Evolutionary conservation across 495 filamentous ascomycete genomes (phyloP).

Genomic region (Daldinia childiae): DNA sequence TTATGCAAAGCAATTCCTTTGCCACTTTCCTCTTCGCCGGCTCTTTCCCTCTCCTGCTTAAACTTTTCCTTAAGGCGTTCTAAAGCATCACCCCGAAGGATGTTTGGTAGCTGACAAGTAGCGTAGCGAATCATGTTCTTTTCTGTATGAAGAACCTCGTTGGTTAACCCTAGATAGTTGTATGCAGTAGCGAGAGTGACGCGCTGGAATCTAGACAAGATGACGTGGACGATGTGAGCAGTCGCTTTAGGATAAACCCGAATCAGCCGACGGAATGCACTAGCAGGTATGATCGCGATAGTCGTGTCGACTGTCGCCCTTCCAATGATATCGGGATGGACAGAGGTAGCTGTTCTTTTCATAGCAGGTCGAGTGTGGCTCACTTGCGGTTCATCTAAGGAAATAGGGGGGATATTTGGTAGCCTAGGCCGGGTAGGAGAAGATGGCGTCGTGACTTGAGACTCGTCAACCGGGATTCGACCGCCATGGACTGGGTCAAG

Average conservation of each 20-base stretch:
- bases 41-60: constrained; percentile 80
- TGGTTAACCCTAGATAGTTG: constrained; percentile 89
- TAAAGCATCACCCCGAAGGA: constrained; percentile 84
- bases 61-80: constrained; percentile 95
- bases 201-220: constrained; percentile 89
- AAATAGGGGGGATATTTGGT: constrained; percentile 74
- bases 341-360: constrained; percentile 70
- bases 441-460: constrained; percentile 29
- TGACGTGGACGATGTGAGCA: constrained; percentile 96
- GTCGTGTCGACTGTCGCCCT: constrained; percentile 97
- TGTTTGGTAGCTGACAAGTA: constrained; percentile 88
- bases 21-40: constrained; percentile 81
- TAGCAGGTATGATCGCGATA: constrained; percentile 96
- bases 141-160: constrained; percentile 90
- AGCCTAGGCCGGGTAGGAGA: constrained; percentile 37
- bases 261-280: constrained; percentile 93
- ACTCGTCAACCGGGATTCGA: constrained; percentile 22
- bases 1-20: constrained; percentile 98
- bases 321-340: constrained; percentile 95
- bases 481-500: constrained; percentile 5
- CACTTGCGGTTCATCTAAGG: constrained; percentile 65
- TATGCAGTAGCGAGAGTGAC: constrained; percentile 95
- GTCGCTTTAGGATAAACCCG: constrained; percentile 94
- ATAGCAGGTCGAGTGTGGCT: constrained; percentile 35
- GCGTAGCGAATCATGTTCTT: constrained; percentile 92